Base-by-base conservation (phyloP, 2,329 filamentous ascomycete genomes). In the Coniochaeta hoffmannii region DNA sequence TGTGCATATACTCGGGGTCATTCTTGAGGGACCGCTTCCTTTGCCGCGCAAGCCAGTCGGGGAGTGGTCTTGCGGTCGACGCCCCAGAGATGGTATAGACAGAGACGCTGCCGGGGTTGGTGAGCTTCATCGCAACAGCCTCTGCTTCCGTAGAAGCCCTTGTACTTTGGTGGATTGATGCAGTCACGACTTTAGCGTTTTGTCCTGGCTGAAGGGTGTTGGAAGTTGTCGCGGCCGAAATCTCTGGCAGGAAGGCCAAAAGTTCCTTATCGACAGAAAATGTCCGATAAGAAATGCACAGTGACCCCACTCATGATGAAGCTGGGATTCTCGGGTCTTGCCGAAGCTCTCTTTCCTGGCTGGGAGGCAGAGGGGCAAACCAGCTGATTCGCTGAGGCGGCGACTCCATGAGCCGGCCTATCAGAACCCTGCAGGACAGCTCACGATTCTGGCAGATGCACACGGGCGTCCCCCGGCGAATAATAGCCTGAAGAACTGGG, bases 41-140 rank as follows among this genome's bases (percentile, higher is more conserved):
- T 64, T 90, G 87, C 61, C 90, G 83, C 32, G 91, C 88, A 58
- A 99, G 88, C 92, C 94, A 99, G 73, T 99, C 94, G 58, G 94
- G 94, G 30, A 99, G 80, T 19, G 90, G 89, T 26, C 93, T 83
- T 7, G 90, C 88, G 17, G 90, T 93, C 34, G 90, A 90, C 32
- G 90, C 90, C 61, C 94, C 95, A 35, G 93, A 91, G 65, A 99
- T 89, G 55, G 94, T 97, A 68, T 99, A 35, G n/a, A 56, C 54
- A 26, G 54, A 36, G 32, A 64, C 62, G 46, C 87, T 81, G 59
- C 90, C 89, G 61, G 89, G 85, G 64, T 90, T 90, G 28, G 87
- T 87, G 69, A 92, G 82, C 77, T 91, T 90, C 89, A 93, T 93
- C 58, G 61, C 58, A 58, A 46, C 60, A 52, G 55, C 35, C 41